Evolutionary conservation across 805 yeast genomes (phyloP).

Genomic region (Cyberlindnera euphorbiiphila): DNA sequence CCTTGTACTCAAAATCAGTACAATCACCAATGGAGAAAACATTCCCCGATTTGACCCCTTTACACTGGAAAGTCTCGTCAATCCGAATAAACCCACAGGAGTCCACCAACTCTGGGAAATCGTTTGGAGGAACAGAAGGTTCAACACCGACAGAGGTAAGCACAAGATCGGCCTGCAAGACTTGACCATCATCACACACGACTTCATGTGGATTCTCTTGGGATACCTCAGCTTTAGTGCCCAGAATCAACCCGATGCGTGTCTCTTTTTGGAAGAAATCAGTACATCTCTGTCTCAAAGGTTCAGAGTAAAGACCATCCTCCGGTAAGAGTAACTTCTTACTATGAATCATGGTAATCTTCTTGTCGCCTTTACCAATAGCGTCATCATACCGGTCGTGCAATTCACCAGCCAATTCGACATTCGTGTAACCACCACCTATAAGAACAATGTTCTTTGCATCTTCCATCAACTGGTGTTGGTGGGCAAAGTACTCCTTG

Average conservation of each 20-base stretch:
- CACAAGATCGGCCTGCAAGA: constrained; percentile 22
- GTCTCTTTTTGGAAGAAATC: constrained; percentile 14
- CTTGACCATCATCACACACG: constrained; percentile 4
- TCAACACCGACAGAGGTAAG: constrained; percentile 19
- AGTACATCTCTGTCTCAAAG: constrained; percentile 19
- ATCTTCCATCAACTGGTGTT: constrained; percentile 15
- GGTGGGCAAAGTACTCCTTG: constrained; percentile 14
- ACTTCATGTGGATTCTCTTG: constrained; percentile 1
- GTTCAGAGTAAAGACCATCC: constrained; percentile 13
- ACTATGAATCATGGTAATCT: constrained; percentile 20
- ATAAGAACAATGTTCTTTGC: constrained; percentile 25
- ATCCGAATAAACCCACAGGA: constrained; percentile 21
- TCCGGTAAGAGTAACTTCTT: constrained; percentile 11
- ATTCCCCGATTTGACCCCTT: constrained; percentile 17
- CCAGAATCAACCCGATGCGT: constrained; percentile 19
- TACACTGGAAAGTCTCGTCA: constrained; percentile 24
- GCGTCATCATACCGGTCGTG: constrained; percentile 21
- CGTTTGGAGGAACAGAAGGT: constrained; percentile 23
- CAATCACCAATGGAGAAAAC: constrained; percentile 35
- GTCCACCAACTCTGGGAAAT: constrained; percentile 12
- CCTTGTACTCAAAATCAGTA: constrained; percentile 24
- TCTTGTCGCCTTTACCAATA: constrained; percentile 13
- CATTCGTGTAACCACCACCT: constrained; percentile 33
- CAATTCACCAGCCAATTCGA: constrained; percentile 33
- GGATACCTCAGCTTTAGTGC: constrained; percentile 8